Percentiles rank a stretch among this genome's conserved stretches.
Conservation (phyloP, 805 yeast species). For the Spathaspora passalidarum region DNA sequence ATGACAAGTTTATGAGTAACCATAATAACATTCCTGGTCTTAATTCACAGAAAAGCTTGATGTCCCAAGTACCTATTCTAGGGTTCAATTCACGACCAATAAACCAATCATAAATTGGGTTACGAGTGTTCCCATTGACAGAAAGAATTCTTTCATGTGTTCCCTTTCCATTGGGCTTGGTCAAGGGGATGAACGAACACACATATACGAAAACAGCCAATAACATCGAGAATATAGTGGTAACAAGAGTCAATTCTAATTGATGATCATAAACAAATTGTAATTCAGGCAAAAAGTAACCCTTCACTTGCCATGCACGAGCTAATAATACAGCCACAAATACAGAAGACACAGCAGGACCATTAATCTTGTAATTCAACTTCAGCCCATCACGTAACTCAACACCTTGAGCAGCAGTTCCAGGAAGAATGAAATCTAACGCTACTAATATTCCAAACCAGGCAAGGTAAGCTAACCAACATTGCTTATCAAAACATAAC, state of each 20-base stretch:
- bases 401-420: conserved; percentile 61
- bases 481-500: conserved; percentile 39
- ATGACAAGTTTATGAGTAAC: conserved; percentile 73
- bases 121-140: conserved; percentile 81
- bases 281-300: conserved; percentile 71
- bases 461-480: conserved; percentile 61
- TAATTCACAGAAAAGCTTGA: conserved; percentile 88
- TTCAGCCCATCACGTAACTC: conserved; percentile 71
- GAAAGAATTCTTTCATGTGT: conserved; percentile 74
- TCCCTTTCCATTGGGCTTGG: conserved; percentile 46
- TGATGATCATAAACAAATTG: conserved; percentile 70
- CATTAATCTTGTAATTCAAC: conserved; percentile 79
- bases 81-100: conserved; percentile 97
- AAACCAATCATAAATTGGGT: conserved; percentile 83
- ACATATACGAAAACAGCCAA: conserved; percentile 66
- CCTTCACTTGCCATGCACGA: conserved; percentile 47
- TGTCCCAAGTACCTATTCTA: conserved; percentile 77
- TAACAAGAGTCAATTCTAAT: conserved; percentile 58
- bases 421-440: conserved; percentile 61
- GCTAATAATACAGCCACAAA: conserved; percentile 39
- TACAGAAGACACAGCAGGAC: conserved; percentile 51
- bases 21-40: conserved; percentile 92
- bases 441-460: conserved; percentile 73
- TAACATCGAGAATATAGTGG: conserved; percentile 61
- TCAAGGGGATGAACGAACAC: conserved; percentile 61